Conservation (phyloP, 768 basidiomycete genomes). For the Obba rivulosa region DNA sequence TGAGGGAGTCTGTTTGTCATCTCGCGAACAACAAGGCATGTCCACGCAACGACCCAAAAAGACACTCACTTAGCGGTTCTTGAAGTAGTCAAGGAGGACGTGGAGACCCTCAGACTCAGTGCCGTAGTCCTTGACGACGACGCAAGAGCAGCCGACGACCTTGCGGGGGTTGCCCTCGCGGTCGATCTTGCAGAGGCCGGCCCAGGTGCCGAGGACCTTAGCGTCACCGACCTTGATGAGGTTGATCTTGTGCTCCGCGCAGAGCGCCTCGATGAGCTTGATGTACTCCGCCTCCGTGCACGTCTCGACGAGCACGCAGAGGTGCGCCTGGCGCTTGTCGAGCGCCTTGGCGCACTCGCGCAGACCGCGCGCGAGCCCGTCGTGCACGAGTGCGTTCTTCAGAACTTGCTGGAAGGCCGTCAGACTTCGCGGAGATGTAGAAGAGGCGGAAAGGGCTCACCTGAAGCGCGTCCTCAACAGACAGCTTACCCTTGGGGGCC, state of each 20-base stretch:
- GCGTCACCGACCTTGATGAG: slow-evolving; percentile 98
- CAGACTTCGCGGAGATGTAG: background rate
- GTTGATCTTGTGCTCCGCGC: slow-evolving; percentile 99
- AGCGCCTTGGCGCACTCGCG: slow-evolving; percentile 97
- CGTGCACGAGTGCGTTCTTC: slow-evolving; percentile 98
- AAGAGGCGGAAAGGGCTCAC: slow-evolving; percentile 28
- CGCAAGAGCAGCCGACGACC: slow-evolving; percentile 88
- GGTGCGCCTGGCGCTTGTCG: slow-evolving; percentile 97
- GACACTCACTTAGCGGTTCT: slow-evolving; percentile 62
- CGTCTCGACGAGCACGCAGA: slow-evolving; percentile 98
- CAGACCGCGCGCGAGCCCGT: slow-evolving; percentile 96
- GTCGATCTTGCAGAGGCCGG: slow-evolving; percentile 99
- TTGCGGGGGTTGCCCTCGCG: slow-evolving; percentile 98
- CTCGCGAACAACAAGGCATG: slow-evolving; percentile 23
- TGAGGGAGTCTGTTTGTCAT: slow-evolving; percentile 95
- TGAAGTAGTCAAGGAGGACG: slow-evolving; percentile 94
- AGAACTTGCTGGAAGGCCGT: slow-evolving; percentile 73
- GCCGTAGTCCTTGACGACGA: slow-evolving; percentile 98
- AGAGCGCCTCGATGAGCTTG: slow-evolving; percentile 99
- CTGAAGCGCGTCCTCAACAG: slow-evolving; percentile 93
- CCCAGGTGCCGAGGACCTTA: slow-evolving; percentile 97
- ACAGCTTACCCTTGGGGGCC: slow-evolving; percentile 92
- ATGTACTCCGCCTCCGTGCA: slow-evolving; percentile 99
- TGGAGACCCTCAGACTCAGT: slow-evolving; percentile 92
- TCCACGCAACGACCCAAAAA: slow-evolving; percentile 4